A percentile compares a stretch with the other conserved stretches of the same genome.
Evolutionary conservation across 1,284 basidiomycete genomes (phyloP).

Genomic region (Ganoderma lingzhi): DNA sequence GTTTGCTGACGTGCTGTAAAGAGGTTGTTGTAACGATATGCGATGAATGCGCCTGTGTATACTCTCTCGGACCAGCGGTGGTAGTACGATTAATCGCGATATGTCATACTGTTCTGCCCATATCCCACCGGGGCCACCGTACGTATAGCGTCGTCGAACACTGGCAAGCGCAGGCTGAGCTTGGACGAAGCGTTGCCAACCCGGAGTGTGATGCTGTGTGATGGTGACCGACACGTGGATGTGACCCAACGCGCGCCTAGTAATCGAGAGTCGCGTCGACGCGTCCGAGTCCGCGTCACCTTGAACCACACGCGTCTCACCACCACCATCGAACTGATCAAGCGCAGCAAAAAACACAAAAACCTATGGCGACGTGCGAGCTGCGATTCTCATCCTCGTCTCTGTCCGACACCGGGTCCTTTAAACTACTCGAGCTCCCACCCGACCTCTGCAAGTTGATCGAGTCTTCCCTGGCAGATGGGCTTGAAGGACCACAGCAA

Average conservation of each 20-base stretch:
- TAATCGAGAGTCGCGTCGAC: not conserved
- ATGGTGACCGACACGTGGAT: not conserved
- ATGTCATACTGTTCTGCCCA: not conserved
- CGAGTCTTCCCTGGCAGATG: constrained; percentile 35
- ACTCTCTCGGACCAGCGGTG: too few relatives aligned
- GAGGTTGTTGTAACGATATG: constrained; percentile 1
- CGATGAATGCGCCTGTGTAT: too few relatives aligned
- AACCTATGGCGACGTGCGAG: constrained; percentile 53
- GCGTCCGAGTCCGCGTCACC: not conserved
- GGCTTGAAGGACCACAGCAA: constrained; percentile 20
- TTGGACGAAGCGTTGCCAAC: too few relatives aligned
- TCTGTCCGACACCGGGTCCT: constrained; percentile 55
- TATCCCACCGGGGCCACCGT: not conserved
- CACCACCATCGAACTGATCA: not conserved
- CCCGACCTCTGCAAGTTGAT: constrained; percentile 62
- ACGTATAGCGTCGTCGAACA: too few relatives aligned
- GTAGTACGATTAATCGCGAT: not conserved
- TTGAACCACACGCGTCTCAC: not conserved
- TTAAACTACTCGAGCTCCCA: constrained; percentile 75
- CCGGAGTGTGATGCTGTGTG: not conserved
- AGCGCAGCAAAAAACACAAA: not conserved
- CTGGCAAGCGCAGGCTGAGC: too few relatives aligned
- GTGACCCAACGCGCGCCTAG: not conserved
- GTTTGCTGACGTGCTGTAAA: not conserved
- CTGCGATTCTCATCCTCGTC: constrained; percentile 62